Conservation (phyloP, 2,329 filamentous ascomycete species). For the Trichophyton benhamiae region DNA sequence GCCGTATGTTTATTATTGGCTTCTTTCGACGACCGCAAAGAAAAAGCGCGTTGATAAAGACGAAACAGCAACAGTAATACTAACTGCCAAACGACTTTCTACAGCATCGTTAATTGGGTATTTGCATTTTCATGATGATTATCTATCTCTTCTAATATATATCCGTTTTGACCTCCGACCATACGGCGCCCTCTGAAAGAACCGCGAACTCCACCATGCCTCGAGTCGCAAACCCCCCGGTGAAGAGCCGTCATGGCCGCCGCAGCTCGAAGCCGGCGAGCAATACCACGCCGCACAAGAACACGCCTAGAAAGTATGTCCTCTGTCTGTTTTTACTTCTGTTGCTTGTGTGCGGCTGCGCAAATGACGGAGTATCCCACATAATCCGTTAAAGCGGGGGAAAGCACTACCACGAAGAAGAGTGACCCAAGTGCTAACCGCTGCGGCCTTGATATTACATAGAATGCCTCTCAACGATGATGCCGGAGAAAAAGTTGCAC, state of each 20-base stretch:
- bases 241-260: conserved; percentile 29
- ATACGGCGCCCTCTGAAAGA: neutral
- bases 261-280: conserved; percentile 31
- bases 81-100: neutral
- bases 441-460: conserved; percentile 5
- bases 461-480: conserved; percentile 97
- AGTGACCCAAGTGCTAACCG: neutral
- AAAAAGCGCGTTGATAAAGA: neutral
- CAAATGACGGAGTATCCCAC: neutral
- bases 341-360: neutral
- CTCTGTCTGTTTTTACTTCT: conserved; percentile 9
- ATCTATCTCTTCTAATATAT: neutral
- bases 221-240: conserved; percentile 40
- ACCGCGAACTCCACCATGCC: conserved; percentile 35
- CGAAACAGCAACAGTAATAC: neutral
- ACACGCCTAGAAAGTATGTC: conserved; percentile 39
- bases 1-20: conserved; percentile 31
- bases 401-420: neutral
- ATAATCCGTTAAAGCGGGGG: neutral
- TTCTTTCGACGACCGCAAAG: conserved; percentile 4
- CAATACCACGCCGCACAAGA: conserved; percentile 39
- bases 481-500: conserved; percentile 76
- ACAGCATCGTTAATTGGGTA: neutral
- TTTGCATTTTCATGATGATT: neutral
- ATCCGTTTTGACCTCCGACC: neutral